Base-by-base conservation (phyloP, 1,284 basidiomycete species). In the Retiboletus flavoniger region DNA sequence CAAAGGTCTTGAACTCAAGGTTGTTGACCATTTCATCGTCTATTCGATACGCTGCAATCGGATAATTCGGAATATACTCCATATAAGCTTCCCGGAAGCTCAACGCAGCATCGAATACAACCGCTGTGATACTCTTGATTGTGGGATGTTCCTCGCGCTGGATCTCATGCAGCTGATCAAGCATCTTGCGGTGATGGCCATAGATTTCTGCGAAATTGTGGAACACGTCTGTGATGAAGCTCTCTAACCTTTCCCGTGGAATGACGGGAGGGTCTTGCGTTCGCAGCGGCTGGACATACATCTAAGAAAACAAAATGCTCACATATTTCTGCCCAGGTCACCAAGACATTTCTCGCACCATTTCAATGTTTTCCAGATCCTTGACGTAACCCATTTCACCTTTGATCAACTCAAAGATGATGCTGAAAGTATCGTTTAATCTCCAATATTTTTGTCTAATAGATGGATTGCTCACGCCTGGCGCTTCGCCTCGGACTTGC, bases 341-440 rank as follows among this genome's bases (percentile, higher is more conserved):
- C 35, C 35, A 28, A 34, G 24, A 7, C 13, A 46, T 43, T 40
- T 38, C n/a, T 50, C 55, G 31, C 64, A 63, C 52, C 56, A 58
- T 80, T 57, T 93, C 89, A 53, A 98, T 89, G 51, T 90, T 88
- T 66, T 95, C 90, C 28, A 99, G 74, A 76, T 99, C 97, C 54
- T 87, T 87, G 11, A 97, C 91, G 69, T 98, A 98, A 49, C 87
- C 84, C 87, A 96, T 95, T 74, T 99, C 96, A 54, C 90, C 91
- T 66, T 95, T 90, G 67, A 99, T 96, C 46, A 98, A 76, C 73
- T 99, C 96, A 65, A 95, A 96, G 47, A 98, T 95, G 60, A 91
- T 85, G 40, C 92, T 94, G 58, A 31, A 57, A 42, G 50, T 28
- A 49, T 35, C 4, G 19, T 47, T 54, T 13, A 55, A 17, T 28